Conservation (phyloP, 352 stramenopile species). For the Phytopythium boreale region DNA sequence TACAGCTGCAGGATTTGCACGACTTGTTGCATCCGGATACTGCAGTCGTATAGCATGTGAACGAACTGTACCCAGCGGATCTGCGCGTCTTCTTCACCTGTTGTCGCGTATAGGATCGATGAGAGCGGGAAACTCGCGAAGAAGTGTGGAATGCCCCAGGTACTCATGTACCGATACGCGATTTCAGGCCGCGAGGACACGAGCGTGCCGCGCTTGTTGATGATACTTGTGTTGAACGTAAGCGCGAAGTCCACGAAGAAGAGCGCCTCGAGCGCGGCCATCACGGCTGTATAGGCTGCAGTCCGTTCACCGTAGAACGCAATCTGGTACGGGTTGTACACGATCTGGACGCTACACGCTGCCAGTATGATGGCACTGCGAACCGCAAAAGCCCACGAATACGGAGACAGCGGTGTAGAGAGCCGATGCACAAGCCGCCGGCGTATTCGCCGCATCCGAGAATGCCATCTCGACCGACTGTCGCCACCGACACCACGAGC, state of each 20-base stretch:
- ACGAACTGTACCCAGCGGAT: conserved; percentile 4
- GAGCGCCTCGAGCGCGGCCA: conserved; percentile 17
- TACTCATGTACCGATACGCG: conserved; percentile 27
- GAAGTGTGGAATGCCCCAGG: conserved; percentile 19
- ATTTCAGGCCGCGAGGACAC: conserved; percentile 34
- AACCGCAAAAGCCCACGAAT: conserved; percentile 13
- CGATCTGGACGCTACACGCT: conserved; percentile 20
- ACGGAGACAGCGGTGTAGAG: conserved; percentile 14
- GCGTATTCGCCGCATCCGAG: neutral
- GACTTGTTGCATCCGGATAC: conserved; percentile 20
- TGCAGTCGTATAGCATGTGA: conserved; percentile 16
- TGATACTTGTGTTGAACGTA: conserved; percentile 43
- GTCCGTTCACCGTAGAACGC: conserved; percentile 20
- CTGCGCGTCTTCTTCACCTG: neutral
- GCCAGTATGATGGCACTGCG: conserved; percentile 20
- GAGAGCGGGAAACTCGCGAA: conserved; percentile 11
- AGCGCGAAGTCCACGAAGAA: conserved; percentile 41
- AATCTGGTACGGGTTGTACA: conserved; percentile 34
- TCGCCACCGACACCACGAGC: neutral
- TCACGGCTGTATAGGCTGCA: conserved; percentile 7
- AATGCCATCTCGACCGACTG: neutral
- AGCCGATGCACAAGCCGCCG: conserved; percentile 3
- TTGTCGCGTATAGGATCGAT: neutral
- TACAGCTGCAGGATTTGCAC: conserved; percentile 30
- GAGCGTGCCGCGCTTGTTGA: conserved; percentile 30